These are phyloP conservation scores for Serendipita sp. DNA, from an alignment of 768 basidiomycete species.

Conservation along the genomic window DNA sequence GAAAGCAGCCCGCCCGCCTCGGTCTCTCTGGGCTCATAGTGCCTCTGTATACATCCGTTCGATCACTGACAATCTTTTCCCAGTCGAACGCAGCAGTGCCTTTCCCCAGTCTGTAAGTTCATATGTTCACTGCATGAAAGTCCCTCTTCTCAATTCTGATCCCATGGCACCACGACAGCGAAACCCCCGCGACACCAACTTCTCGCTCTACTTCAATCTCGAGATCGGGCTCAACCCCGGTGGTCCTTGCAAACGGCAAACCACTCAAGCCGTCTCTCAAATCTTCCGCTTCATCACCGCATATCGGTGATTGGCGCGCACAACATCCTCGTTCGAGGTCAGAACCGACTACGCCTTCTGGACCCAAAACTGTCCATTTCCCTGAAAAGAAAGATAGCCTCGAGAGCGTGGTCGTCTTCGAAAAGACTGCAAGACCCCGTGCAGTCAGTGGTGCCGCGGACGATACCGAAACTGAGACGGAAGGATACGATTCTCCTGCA, in stretches of 20 bases:
- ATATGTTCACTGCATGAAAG: not conserved
- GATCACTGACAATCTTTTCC: slow-evolving; percentile 1
- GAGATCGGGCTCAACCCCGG: slow-evolving; percentile 6
- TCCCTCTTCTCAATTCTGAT: not conserved
- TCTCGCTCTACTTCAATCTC: not conserved
- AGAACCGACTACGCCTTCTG: slow-evolving; percentile 24
- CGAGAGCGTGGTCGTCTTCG: slow-evolving; percentile 7
- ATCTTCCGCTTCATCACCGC: slow-evolving; percentile 9
- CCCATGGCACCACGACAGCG: not conserved
- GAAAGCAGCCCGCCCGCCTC: not conserved
- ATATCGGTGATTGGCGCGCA: slow-evolving; percentile 5
- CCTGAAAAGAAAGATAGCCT: slow-evolving; percentile 12
- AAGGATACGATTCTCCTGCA: slow-evolving; percentile 8
- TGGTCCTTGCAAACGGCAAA: slow-evolving; percentile 10
- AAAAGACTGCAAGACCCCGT: slow-evolving; percentile 1
- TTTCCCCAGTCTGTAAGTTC: not conserved
- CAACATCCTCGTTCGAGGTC: slow-evolving; percentile 16
- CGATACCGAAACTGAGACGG: slow-evolving; percentile 10
- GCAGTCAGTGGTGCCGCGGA: slow-evolving; percentile 4
- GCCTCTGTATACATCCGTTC: not conserved
- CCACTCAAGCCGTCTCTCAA: slow-evolving; percentile 13
- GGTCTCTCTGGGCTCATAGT: not conserved
- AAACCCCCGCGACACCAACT: not conserved
- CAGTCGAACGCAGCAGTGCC: not conserved
- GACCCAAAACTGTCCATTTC: slow-evolving; percentile 31